Evolutionary conservation across 139 green algal genomes (phyloP).

Genomic region (Tetradesmus lagerheimii): DNA sequence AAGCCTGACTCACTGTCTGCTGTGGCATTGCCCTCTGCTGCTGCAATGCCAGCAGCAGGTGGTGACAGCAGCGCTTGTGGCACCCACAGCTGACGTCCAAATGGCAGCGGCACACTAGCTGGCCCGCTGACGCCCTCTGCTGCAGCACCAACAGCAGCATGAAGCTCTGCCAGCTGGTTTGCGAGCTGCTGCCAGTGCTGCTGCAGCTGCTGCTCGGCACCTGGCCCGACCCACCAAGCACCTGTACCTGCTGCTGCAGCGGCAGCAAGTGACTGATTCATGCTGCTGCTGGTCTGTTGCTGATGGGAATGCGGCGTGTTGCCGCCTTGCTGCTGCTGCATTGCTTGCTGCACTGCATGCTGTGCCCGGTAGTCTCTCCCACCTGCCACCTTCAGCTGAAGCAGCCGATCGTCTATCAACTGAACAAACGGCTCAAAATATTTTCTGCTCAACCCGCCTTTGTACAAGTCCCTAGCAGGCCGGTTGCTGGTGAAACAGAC

Average conservation of each 20-base stretch:
- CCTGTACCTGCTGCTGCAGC: conserved; percentile 23
- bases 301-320: not conserved
- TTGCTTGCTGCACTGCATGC: conserved; percentile 47
- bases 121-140: not conserved
- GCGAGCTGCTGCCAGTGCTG: conserved; percentile 16
- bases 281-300: not conserved
- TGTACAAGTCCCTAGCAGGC: conserved; percentile 57
- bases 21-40: too few relatives aligned
- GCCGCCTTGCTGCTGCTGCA: conserved; percentile 42
- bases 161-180: not conserved
- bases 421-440: conserved; percentile 95
- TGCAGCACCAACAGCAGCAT: not conserved
- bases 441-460: conserved; percentile 63
- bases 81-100: conserved; percentile 32
- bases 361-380: conserved; percentile 21
- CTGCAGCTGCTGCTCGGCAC: conserved; percentile 26
- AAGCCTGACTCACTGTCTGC: too few relatives aligned
- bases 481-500: conserved; percentile 85
- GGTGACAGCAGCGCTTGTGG: conserved; percentile 54
- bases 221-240: not conserved
- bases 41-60: not conserved
- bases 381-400: conserved; percentile 24
- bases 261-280: not conserved
- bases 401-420: conserved; percentile 55
- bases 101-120: conserved; percentile 7